These are phyloP conservation scores for Coemansia reversa DNA, from an alignment of 192 early-diverging fungal genomes.

Conservation along the genomic window DNA sequence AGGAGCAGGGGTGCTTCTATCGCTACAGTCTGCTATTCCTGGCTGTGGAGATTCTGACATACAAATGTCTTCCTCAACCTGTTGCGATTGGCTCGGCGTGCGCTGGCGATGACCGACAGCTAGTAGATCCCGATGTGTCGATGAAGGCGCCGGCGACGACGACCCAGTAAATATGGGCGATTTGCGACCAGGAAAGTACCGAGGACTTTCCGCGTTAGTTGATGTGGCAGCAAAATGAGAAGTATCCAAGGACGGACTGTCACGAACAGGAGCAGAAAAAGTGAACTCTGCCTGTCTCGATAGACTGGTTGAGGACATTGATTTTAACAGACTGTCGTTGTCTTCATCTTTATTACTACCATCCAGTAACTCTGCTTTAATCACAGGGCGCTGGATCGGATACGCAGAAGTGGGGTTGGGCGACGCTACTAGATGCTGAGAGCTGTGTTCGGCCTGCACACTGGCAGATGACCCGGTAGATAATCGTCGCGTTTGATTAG, in stretches of 20 bases:
- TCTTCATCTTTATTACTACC: background rate
- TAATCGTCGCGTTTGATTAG: background rate
- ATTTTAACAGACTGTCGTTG: conserved; percentile 13
- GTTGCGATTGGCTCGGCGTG: conserved; percentile 16
- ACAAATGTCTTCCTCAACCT: conserved; percentile 42
- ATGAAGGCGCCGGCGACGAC: background rate
- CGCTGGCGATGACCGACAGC: background rate
- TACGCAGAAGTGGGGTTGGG: background rate
- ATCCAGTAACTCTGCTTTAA: too few relatives aligned
- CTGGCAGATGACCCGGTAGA: conserved; percentile 7
- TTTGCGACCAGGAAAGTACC: background rate
- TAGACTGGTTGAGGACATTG: conserved; percentile 28
- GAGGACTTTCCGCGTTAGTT: background rate
- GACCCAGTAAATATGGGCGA: background rate
- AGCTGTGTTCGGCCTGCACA: conserved; percentile 23
- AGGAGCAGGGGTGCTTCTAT: background rate
- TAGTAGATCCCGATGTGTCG: too few relatives aligned
- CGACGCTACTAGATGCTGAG: conserved; percentile 2
- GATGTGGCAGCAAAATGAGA: too few relatives aligned
- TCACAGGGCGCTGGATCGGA: too few relatives aligned
- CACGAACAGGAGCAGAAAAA: conserved; percentile 21
- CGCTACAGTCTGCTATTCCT: conserved; percentile 10
- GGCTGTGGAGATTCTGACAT: conserved; percentile 51
- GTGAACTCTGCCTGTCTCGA: conserved; percentile 43
- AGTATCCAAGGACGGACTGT: background rate